phyloP scores from a whole-genome alignment of 495 filamentous ascomycete genomes.

The Penicillium macrosclerotiorum region DNA sequence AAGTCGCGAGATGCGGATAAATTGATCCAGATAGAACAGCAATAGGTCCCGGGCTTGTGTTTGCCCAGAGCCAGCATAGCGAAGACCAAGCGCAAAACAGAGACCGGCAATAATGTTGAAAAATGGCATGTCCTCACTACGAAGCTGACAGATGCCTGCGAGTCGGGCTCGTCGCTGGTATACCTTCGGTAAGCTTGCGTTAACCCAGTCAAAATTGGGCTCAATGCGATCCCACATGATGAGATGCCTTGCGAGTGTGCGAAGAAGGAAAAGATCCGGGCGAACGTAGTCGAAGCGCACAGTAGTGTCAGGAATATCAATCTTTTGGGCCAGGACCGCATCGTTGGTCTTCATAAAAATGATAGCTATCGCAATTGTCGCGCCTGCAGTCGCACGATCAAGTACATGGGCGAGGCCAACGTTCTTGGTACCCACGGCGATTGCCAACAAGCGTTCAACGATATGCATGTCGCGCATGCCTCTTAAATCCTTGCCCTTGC shows the following conservation, averaged over 20 bases:
- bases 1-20: constrained; percentile 73
- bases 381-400: constrained; percentile 86
- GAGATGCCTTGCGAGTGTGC: constrained; percentile 85
- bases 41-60: constrained; percentile 72
- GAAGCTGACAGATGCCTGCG: constrained; percentile 51
- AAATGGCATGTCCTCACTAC: constrained; percentile 81
- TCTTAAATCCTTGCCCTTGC: constrained; percentile 79
- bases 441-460: constrained; percentile 77
- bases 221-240: constrained; percentile 90
- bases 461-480: constrained; percentile 94
- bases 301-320: constrained; percentile 85
- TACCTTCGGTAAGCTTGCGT: constrained; percentile 63
- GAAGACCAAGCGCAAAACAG: constrained; percentile 79
- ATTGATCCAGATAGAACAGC: constrained; percentile 79
- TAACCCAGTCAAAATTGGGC: constrained; percentile 70
- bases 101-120: constrained; percentile 90
- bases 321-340: constrained; percentile 80
- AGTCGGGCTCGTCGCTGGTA: constrained; percentile 60
- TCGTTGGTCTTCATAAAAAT: constrained; percentile 98
- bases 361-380: constrained; percentile 84
- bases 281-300: constrained; percentile 93
- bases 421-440: constrained; percentile 84
- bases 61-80: constrained; percentile 82
- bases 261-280: constrained; percentile 86
- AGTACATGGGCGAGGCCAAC: constrained; percentile 87